Evolutionary conservation across 2,329 filamentous ascomycete species (phyloP).

Genomic region (Aspergillus sp.): DNA sequence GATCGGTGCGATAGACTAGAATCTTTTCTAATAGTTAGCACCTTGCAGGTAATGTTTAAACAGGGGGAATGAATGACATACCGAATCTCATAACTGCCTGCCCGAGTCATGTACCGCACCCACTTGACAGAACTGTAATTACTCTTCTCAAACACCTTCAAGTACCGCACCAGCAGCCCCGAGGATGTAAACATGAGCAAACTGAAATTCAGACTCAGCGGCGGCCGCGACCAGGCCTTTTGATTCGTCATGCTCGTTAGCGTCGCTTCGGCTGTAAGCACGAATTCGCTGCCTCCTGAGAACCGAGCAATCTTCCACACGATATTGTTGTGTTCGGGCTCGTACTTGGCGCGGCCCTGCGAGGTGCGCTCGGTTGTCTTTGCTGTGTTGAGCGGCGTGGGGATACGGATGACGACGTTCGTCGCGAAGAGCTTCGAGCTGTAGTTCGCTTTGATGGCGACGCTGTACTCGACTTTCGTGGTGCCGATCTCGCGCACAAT

Average conservation of each 20-base stretch:
- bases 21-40: conserved; percentile 16
- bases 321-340: conserved; percentile 96
- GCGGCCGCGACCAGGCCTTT: conserved; percentile 93
- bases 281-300: conserved; percentile 94
- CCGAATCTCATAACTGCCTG: conserved; percentile 96
- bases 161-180: conserved; percentile 84
- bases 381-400: conserved; percentile 94
- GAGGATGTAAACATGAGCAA: conserved; percentile 98
- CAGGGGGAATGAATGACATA: conserved; percentile 39
- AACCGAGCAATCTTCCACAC: conserved; percentile 99
- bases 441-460: conserved; percentile 96
- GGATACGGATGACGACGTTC: conserved; percentile 91
- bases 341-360: conserved; percentile 97
- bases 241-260: conserved; percentile 97
- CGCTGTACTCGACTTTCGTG: conserved; percentile 97
- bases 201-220: conserved; percentile 87
- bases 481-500: conserved; percentile 98
- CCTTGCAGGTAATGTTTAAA: neutral
- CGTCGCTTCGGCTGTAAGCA: conserved; percentile 88
- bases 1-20: conserved; percentile 11
- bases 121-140: conserved; percentile 99
- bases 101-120: conserved; percentile 98
- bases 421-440: conserved; percentile 95
- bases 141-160: conserved; percentile 99
- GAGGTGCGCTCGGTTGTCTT: conserved; percentile 89